These are phyloP conservation scores for Penicillium antarcticum DNA, from an alignment of 495 filamentous ascomycete species.

Conservation along the genomic window DNA sequence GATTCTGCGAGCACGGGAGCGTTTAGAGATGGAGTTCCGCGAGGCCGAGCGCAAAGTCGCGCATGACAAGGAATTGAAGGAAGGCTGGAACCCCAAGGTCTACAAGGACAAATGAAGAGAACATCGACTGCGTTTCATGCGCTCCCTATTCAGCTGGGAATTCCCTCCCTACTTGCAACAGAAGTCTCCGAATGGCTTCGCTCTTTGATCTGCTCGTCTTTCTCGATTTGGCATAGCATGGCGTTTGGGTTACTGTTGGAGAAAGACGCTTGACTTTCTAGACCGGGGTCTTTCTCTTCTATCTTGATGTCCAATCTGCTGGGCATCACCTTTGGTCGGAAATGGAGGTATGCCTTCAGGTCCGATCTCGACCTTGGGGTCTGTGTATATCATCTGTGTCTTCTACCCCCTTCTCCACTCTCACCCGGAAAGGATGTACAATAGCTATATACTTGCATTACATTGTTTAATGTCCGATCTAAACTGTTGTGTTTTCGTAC, in stretches of 20 bases:
- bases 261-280: conserved; percentile 23
- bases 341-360: neutral
- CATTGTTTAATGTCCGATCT: conserved; percentile 15
- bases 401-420: conserved; percentile 26
- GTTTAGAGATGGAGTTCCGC: conserved; percentile 78
- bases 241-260: conserved; percentile 39
- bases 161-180: neutral
- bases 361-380: conserved; percentile 14
- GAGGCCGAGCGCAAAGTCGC: conserved; percentile 46
- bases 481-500: neutral
- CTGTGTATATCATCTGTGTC: conserved; percentile 25
- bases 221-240: conserved; percentile 48
- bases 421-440: conserved; percentile 24
- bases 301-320: conserved; percentile 6
- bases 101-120: conserved; percentile 73
- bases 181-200: conserved; percentile 1
- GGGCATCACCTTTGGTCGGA: neutral
- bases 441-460: conserved; percentile 28
- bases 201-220: conserved; percentile 17
- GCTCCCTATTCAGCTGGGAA: conserved; percentile 2
- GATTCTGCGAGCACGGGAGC: conserved; percentile 81
- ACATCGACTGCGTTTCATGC: conserved; percentile 1
- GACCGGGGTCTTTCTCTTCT: conserved; percentile 24
- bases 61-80: conserved; percentile 65
- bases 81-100: conserved; percentile 91